Evolutionary conservation across 176 grass and related monocot genomes (phyloP), one percentile per base, ranked within the genome.

Genomic region (Phyllostachys edulis): DNA sequence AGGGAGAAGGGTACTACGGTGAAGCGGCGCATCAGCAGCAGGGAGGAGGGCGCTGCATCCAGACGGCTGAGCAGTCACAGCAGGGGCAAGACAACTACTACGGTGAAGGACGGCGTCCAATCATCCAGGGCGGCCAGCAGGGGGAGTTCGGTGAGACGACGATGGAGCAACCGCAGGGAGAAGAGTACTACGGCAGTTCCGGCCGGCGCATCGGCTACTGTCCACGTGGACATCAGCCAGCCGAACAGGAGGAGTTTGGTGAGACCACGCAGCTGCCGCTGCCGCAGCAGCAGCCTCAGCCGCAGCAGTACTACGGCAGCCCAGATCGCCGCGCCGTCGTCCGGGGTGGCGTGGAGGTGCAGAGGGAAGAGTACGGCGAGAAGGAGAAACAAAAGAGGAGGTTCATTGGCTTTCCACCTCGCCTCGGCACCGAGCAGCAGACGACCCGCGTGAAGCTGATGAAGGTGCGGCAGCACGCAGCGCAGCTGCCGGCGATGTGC

Each of bases 1-100:
- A 77, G 21, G 79, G n/a, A 6, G 45, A 69, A 69, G 67, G 79
- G n/a, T 81, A 41, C 65, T 60, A 82, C 9, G 68, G 68, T 52
- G 54, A 55, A 41, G 52, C 3, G 38, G 38, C 38, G 6, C 39
- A 40, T 6, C 39, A 40, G 39, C 39, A 40, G 39, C 39, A 40
- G 6, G 39, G 39, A 40, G 39, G 6, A 40, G 39, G 39, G 6
- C 39, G 39, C 39, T 40, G 39, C 39, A 1, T 14, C 42, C 9
- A 76, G 45, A 56, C 45, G 0, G 29, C 29, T 21, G 59, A 17
- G 34, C 9, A 27, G 29, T 40, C 23, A 34, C 41, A 4, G n/a
- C 21, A 26, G 32, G 73, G 59, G 27, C 20, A 6, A 60, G 15
- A n/a, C 1, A 46, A n/a, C 6, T 46, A 9, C 52, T 40, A 7